Evolutionary conservation across 768 basidiomycete species (phyloP), one percentile per base, ranked within the genome.

Genomic region (Boletales sp.): DNA sequence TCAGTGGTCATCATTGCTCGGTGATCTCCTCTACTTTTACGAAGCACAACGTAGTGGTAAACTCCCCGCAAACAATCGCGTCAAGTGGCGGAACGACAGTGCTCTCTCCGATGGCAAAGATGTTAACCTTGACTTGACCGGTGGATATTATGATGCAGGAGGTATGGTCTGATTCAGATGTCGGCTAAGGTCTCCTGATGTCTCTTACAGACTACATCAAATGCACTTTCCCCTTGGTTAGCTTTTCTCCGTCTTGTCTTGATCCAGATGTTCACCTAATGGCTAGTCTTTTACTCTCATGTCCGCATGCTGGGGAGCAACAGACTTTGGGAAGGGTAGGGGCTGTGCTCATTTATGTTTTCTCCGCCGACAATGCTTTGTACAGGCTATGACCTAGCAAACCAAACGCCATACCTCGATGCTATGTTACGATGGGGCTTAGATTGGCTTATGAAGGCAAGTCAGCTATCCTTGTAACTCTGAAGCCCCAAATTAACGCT

Each of bases 131-230:
- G 88, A 97, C 65, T 70, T 97, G 45, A 82, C 77, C 30, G 91
- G 92, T 65, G 94, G 94, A 8, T 95, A 86, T 64, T 94, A 90
- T 63, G 94, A 95, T 74, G 92, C 94, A 52, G 93, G 93, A 73
- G 89, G 89, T 88, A 60, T 60, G 73, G 58, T 52, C 38, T 34
- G 17, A 32, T 43, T 34, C 14, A 17, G 15, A 29, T 29, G n/a
- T 40, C 39, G 39, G 11, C 37, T 42, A 11, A 19, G 9, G 5
- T 47, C 17, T 32, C 39, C 34, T 45, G 52, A 47, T 39, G 18
- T 17, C 35, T 55, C 29, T 42, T 45, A 30, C 54, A 88, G 88
- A 94, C 69, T 95, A 86, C 66, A 86, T 94, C 68, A 95, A 94
- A 62, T 84, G 83, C 44, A 88, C 90, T 3, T 94, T 82, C 56